Evolutionary conservation across 2,329 filamentous ascomycete species (phyloP), one percentile per base, ranked within the genome.

Genomic region (Camptophora hylomeconis): DNA sequence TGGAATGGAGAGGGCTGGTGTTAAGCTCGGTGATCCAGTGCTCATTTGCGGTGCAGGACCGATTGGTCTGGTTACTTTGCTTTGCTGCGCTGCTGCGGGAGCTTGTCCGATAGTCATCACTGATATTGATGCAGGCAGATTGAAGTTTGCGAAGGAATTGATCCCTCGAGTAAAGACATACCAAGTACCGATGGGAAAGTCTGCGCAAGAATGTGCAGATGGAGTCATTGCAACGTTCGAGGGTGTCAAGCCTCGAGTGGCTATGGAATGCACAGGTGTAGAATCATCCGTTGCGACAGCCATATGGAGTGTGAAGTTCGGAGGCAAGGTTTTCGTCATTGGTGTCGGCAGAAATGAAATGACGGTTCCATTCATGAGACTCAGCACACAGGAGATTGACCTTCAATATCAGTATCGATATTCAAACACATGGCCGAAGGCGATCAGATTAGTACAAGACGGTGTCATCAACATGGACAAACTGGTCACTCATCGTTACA

Each of bases 391-490:
- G 40, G 89, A 95, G 61, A 80, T 95, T 45, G 87, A 95, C 57
- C 65, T 95, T 36, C 82, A 92, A 60, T 89, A 94, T 57, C 87
- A 95, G 63, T 95, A 95, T 63, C 73, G 89, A 37, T 95, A 95
- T 64, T 72, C 70, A 61, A 94, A 95, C 63, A 93, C 83, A 13
- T 95, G 87, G 87, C 89, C 87, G 18, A 72, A 82, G 38, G 87
- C 89, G 23, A 94, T 95, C 44, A 72, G 86, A 26, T 63, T 95
- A 40, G 69, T 95, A 20, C 72, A 83, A 63, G 83, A 76, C 50
- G 82, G 82, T 2, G 71, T 94, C 3, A 70, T 95, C 45, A 74
- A 92, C 51, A 60, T 94, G 50, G 69, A 69, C 46, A 79, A 72
- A 57, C 60, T 95, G 37, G 83, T 94, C 19, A 94, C 87, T 21